Percentiles rank a stretch among this genome's conserved stretches.
Evolutionary conservation across 345 rosid species (phyloP).

Genomic region (Bruguiera parviflora): DNA sequence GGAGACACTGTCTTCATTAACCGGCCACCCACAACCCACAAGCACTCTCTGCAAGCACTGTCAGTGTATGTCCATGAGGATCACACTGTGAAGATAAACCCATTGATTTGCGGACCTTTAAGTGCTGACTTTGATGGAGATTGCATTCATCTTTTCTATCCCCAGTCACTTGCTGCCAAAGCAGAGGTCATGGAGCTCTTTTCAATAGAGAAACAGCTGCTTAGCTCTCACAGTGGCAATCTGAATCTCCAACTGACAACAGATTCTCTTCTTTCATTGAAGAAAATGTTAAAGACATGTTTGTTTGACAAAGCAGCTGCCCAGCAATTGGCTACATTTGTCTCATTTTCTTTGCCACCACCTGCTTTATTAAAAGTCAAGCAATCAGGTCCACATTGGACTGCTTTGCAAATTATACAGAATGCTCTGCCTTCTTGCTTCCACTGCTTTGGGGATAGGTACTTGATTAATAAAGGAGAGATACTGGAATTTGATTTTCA

Average conservation of each 20-base stretch:
- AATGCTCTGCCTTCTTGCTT: constrained; percentile 60
- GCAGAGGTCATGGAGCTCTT: constrained; percentile 94
- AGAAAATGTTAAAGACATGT: constrained; percentile 49
- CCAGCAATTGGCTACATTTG: constrained; percentile 76
- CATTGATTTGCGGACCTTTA: constrained; percentile 83
- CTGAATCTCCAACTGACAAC: constrained; percentile 69
- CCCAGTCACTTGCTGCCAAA: constrained; percentile 85
- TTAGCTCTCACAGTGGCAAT: constrained; percentile 86
- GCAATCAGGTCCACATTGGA: constrained; percentile 51
- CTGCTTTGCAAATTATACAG: constrained; percentile 71
- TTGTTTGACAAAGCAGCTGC: constrained; percentile 51
- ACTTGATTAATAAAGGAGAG: constrained; percentile 55
- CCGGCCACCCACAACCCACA: constrained; percentile 95
- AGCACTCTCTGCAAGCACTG: constrained; percentile 90
- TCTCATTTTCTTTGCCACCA: constrained; percentile 52
- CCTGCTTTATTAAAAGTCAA: constrained; percentile 62
- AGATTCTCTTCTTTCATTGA: constrained; percentile 72
- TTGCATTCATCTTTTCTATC: constrained; percentile 88
- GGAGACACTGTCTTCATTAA: constrained; percentile 90
- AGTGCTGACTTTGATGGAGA: constrained; percentile 99
- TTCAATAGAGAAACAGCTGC: constrained; percentile 85
- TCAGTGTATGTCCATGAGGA: constrained; percentile 88
- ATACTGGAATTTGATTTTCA: constrained; percentile 43
- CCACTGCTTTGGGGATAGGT: constrained; percentile 55
- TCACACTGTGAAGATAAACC: constrained; percentile 91